Evolutionary conservation across 305 asterid species (phyloP).

Genomic region (Fraxinus nigra): DNA sequence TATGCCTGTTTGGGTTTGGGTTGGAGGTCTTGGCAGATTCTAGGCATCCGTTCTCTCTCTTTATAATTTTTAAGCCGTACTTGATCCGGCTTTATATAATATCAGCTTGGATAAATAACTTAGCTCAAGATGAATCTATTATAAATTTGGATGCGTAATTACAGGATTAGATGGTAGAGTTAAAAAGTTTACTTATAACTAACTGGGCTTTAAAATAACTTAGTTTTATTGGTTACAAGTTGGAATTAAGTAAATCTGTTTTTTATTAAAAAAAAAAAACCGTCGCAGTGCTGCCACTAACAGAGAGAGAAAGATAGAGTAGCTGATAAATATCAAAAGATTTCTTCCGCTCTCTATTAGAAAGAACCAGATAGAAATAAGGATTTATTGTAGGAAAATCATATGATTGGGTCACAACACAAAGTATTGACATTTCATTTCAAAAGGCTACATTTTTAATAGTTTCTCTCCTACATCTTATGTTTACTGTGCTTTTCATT

Average conservation of each 20-base stretch:
- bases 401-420: neutral
- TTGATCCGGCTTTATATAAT: neutral
- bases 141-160: neutral
- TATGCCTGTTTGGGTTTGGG: neutral
- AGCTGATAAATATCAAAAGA: neutral
- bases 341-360: neutral
- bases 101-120: neutral
- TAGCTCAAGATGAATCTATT: neutral
- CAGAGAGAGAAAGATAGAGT: neutral
- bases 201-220: neutral
- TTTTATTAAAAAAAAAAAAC: too few species aligned
- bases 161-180: neutral
- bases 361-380: neutral
- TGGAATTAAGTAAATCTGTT: neutral
- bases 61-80: neutral
- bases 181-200: neutral
- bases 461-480: neutral
- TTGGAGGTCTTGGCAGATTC: neutral
- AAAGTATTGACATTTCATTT: neutral
- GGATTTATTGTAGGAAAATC: neutral
- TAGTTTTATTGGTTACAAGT: neutral
- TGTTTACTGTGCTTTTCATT: slow-evolving; percentile 26
- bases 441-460: neutral
- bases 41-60: neutral
- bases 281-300: neutral